Evolutionary conservation across 345 rosid genomes (phyloP), one percentile per base, ranked within the genome.

Genomic region (Dipteronia sinensis): DNA sequence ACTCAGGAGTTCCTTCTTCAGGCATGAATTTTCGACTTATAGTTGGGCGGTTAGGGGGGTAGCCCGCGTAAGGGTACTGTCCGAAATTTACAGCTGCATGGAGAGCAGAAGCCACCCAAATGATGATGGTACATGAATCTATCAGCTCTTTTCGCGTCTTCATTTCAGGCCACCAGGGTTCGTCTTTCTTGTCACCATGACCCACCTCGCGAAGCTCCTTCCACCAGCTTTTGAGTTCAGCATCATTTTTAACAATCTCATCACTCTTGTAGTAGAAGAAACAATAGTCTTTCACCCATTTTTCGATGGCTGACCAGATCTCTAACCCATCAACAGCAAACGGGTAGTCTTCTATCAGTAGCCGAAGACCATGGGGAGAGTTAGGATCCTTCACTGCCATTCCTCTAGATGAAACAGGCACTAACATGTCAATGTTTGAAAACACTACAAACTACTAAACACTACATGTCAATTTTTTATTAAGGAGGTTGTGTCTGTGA

Each of bases 271-370:
- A 93, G 78, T 87, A 91, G 79, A 85, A 76, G 19, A 68, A 29
- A 70, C 87, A 86, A 81, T 88, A 93, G 71, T 90, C 89, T 59
- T 47, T 73, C 1, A 93, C 97, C 97, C 94, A 93, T 55, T 84
- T 76, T 68, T 84, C 80, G 38, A 91, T 91, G n/a, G 92, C 93
- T 31, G 86, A 86, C 94, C 95, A 93, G 34, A 93, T 85, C 79
- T 90, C 91, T 2, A 93, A 88, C 46, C 97, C 95, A 55, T 93
- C 95, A 1, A 91, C 94, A 0, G 94, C 95, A 23, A 83, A 93
- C 12, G 95, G 95, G 72, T 93, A 91, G 85, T 93, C 95, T 80
- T 90, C 76, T 65, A 90, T 87, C 63, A 84, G 74, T 46, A 93
- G 72, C 62, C 90, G 89, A n/a, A 91, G 67, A 0, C 95, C 93